Evolutionary conservation across 2,329 filamentous ascomycete species (phyloP).

Genomic region (Aspergillus ibericus): DNA sequence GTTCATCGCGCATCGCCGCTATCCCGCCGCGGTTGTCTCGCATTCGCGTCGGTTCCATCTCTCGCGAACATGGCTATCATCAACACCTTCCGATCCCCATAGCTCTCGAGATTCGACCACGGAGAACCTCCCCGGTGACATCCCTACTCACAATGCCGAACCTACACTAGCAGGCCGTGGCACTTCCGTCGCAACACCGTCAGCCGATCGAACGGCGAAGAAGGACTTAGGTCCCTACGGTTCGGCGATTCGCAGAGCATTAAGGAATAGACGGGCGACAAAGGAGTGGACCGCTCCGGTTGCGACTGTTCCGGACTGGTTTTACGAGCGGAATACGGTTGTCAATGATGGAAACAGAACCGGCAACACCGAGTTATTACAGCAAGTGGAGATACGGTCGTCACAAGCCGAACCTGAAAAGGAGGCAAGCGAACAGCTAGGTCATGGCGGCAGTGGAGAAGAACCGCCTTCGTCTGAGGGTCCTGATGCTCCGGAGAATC

Average conservation of each 20-base stretch:
- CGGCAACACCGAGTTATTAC: conserved; percentile 13
- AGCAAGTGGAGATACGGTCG: conserved; percentile 30
- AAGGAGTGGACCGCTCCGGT: conserved; percentile 21
- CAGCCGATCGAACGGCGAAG: conserved; percentile 20
- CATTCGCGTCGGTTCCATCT: conserved; percentile 35
- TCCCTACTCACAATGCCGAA: conserved; percentile 20
- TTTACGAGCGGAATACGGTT: conserved; percentile 37
- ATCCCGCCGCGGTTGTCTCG: conserved; percentile 27
- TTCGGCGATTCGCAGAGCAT: conserved; percentile 40
- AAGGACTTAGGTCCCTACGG: conserved; percentile 38
- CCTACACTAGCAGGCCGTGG: conserved; percentile 16
- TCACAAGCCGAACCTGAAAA: conserved; percentile 21
- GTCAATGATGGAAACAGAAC: conserved; percentile 20
- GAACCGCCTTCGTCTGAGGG: conserved; percentile 21
- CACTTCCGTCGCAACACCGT: conserved; percentile 12
- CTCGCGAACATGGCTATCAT: conserved; percentile 30
- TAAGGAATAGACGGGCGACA: conserved; percentile 34
- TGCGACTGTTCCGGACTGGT: conserved; percentile 39
- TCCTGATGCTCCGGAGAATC: conserved; percentile 22
- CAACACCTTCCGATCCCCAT: conserved; percentile 31
- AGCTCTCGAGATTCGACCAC: conserved; percentile 22
- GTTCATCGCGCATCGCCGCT: conserved; percentile 38
- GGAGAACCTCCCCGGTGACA: conserved; percentile 23
- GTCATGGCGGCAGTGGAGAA: conserved; percentile 28
- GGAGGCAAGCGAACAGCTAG: conserved; percentile 7